Conservation (phyloP, 148 eudicot species). For the Fallopia convolvulus region DNA sequence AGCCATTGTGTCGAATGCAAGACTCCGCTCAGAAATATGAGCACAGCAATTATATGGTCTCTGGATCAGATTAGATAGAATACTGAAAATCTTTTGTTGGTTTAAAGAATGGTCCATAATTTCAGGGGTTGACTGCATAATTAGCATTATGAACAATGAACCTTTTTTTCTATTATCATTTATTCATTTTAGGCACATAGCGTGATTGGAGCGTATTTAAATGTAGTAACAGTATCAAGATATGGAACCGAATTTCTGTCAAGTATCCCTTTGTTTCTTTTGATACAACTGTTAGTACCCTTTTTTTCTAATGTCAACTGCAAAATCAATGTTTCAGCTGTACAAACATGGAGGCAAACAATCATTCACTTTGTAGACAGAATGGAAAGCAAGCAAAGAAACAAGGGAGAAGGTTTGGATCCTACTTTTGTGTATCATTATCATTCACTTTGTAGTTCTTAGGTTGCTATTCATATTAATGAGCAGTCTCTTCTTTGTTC, state of each 20-base stretch:
- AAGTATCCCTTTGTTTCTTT: neutral
- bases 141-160: neutral
- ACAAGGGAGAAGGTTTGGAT: neutral
- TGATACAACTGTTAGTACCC: neutral
- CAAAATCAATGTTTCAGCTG: neutral
- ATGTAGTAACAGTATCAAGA: neutral
- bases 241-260: neutral
- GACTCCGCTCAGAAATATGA: too few species aligned
- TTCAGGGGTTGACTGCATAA: neutral
- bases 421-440: neutral
- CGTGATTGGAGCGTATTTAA: neutral
- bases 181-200: neutral
- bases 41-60: neutral
- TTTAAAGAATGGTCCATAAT: neutral
- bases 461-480: neutral
- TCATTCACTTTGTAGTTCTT: neutral
- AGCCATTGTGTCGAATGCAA: neutral
- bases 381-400: neutral
- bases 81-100: neutral
- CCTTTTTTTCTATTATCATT: neutral
- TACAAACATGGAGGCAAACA: neutral
- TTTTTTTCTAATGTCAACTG: neutral
- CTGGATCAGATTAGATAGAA: neutral
- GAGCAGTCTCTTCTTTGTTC: slow-evolving; percentile 13
- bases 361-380: neutral